phyloP scores from a whole-genome alignment of 2,329 filamentous ascomycete genomes.

The Elsinoe australis region DNA sequence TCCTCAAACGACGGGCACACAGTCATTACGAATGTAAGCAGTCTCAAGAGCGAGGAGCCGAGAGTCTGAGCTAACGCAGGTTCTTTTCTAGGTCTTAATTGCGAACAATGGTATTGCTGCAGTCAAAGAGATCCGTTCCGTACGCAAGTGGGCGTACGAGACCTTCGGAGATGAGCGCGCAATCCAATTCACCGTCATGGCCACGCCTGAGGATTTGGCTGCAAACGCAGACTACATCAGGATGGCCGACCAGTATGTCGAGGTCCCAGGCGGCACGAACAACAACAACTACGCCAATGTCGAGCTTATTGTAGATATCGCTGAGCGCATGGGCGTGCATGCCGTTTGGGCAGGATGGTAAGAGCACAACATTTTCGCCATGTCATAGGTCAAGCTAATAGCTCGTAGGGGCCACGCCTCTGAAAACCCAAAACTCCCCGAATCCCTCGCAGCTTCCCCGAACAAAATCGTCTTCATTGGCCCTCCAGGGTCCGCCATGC shows the following conservation, averaged over 20 bases:
- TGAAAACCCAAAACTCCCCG: constrained; percentile 95
- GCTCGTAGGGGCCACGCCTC: constrained; percentile 96
- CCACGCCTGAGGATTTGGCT: constrained; percentile 91
- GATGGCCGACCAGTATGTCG: constrained; percentile 99
- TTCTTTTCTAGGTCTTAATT: constrained; percentile 68
- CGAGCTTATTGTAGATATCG: constrained; percentile 96
- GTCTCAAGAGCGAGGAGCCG: constrained; percentile 14
- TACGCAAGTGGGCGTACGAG: constrained; percentile 99
- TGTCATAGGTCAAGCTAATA: too few species aligned
- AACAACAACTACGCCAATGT: constrained; percentile 99
- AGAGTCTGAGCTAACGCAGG: constrained; percentile 23
- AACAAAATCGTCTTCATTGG: constrained; percentile 99
- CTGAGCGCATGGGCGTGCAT: constrained; percentile 96
- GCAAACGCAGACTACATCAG: constrained; percentile 99
- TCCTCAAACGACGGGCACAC: constrained; percentile 84
- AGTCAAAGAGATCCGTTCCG: constrained; percentile 97
- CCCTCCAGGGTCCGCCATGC: constrained; percentile 95
- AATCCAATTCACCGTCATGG: constrained; percentile 99
- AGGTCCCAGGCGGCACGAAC: constrained; percentile 96
- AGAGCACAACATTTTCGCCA: constrained; percentile 37
- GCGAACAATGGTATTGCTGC: constrained; percentile 99
- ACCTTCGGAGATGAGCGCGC: constrained; percentile 96
- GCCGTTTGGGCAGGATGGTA: constrained; percentile 99
- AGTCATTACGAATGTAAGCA: constrained; percentile 89
- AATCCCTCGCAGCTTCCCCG: constrained; percentile 88